Evolutionary conservation across 2,329 filamentous ascomycete genomes (phyloP).

Genomic region (Pseudogymnoascus sp.): DNA sequence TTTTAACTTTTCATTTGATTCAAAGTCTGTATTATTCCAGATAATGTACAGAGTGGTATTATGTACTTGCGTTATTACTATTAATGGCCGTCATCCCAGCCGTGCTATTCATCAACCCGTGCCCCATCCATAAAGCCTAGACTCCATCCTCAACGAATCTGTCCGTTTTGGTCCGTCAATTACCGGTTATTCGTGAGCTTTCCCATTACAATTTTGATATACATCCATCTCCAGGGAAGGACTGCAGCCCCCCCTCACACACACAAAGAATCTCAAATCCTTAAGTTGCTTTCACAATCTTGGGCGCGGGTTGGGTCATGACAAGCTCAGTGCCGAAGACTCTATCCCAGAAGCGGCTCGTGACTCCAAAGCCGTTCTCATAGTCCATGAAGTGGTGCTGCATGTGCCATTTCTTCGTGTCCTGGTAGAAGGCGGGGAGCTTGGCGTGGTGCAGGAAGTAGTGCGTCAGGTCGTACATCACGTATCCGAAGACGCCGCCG

Average conservation of each 20-base stretch:
- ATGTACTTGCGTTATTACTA: conserved; percentile 1
- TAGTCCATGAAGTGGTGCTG: conserved; percentile 97
- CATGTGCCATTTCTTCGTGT: conserved; percentile 94
- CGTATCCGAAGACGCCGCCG: conserved; percentile 89
- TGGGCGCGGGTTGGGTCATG: conserved; percentile 22
- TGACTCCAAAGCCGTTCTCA: conserved; percentile 94
- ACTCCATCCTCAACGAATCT: background rate
- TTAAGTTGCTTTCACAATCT: conserved; percentile 12
- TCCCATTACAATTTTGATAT: background rate
- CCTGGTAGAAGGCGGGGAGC: conserved; percentile 80
- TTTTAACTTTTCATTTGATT: background rate
- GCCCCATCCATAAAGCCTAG: background rate
- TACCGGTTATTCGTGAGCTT: background rate
- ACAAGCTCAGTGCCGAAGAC: conserved; percentile 81
- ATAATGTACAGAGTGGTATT: conserved; percentile 6
- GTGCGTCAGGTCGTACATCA: conserved; percentile 94
- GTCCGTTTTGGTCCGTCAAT: background rate
- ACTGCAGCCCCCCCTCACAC: background rate
- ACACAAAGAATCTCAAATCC: background rate
- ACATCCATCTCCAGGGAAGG: background rate
- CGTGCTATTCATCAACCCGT: conserved; percentile 5
- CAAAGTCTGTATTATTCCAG: conserved; percentile 3
- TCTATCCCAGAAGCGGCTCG: conserved; percentile 89
- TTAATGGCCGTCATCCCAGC: conserved; percentile 1
- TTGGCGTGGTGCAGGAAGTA: conserved; percentile 97